phyloP scores from a whole-genome alignment of 139 green algal species.

The Micromonas commoda region DNA sequence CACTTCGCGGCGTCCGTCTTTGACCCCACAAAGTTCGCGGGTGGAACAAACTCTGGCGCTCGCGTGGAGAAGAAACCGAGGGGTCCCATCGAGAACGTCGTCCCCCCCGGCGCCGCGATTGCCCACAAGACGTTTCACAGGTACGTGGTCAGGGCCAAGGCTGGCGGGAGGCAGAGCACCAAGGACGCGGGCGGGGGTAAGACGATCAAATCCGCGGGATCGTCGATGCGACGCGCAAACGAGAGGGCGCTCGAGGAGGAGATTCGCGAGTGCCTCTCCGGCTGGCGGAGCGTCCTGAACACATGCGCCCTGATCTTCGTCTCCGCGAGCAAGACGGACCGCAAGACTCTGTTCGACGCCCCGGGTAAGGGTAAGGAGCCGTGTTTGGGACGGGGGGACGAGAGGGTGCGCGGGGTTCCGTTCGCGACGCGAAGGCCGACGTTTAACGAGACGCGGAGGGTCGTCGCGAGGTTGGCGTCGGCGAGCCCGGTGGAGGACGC shows the following conservation, averaged over 20 bases:
- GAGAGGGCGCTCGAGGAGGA: conserved; percentile 64
- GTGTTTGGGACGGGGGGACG: conserved; percentile 36
- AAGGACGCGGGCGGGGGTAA: conserved; percentile 77
- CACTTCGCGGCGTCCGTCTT: conserved; percentile 74
- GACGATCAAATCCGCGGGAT: conserved; percentile 70
- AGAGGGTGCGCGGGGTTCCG: conserved; percentile 57
- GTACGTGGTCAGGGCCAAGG: conserved; percentile 83
- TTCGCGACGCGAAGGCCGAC: conserved; percentile 76
- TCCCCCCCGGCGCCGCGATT: conserved; percentile 7
- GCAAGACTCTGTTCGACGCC: conserved; percentile 37
- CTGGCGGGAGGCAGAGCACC: conserved; percentile 75
- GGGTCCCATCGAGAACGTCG: not conserved
- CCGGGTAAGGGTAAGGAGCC: not conserved
- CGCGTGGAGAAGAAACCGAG: not conserved
- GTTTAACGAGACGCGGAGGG: conserved; percentile 66
- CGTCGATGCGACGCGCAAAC: conserved; percentile 76
- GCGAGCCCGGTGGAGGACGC: conserved; percentile 6
- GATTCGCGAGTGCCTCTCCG: conserved; percentile 49
- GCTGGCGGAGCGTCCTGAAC: conserved; percentile 46
- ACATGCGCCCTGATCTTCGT: conserved; percentile 50
- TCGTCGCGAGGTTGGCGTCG: conserved; percentile 8
- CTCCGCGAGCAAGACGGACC: conserved; percentile 50
- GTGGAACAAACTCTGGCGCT: not conserved
- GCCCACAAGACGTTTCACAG: conserved; percentile 75
- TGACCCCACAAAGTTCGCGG: conserved; percentile 1